These are phyloP conservation scores for Gossypium anomalum DNA, from an alignment of 345 rosid genomes.

Conservation along the genomic window DNA sequence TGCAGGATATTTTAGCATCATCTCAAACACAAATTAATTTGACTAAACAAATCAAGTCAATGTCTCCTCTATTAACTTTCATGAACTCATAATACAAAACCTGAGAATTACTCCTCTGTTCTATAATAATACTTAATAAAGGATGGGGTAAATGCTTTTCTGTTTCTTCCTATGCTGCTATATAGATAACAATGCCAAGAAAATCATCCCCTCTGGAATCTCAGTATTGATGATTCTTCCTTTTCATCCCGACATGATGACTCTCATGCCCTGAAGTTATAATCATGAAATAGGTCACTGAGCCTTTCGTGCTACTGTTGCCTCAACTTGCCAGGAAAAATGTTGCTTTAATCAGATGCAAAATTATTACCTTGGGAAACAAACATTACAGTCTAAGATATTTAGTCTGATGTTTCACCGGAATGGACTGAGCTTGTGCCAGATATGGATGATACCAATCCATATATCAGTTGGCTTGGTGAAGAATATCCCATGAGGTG, in stretches of 20 bases:
- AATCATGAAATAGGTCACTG: neutral
- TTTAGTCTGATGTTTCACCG: neutral
- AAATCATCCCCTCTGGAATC: too few species aligned
- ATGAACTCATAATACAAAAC: neutral
- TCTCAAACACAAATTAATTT: neutral
- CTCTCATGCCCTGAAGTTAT: neutral
- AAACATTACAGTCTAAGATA: neutral
- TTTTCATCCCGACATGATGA: neutral
- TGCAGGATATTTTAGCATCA: neutral
- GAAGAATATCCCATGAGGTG: conserved; percentile 85
- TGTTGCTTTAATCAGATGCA: neutral
- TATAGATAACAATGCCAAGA: neutral
- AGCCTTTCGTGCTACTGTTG: neutral
- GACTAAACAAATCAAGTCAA: conserved; percentile 15
- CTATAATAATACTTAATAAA: neutral
- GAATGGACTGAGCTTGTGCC: conserved; percentile 7
- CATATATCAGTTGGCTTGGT: conserved; percentile 46
- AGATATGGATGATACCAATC: conserved; percentile 22
- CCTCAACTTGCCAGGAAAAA: neutral
- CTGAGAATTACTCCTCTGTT: neutral
- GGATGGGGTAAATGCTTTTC: neutral
- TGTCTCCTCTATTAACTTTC: neutral
- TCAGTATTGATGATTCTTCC: too few species aligned
- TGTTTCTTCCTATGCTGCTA: neutral
- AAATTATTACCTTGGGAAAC: neutral